Base-by-base conservation (phyloP, 345 rosid genomes). In the Alliaria petiolata region DNA sequence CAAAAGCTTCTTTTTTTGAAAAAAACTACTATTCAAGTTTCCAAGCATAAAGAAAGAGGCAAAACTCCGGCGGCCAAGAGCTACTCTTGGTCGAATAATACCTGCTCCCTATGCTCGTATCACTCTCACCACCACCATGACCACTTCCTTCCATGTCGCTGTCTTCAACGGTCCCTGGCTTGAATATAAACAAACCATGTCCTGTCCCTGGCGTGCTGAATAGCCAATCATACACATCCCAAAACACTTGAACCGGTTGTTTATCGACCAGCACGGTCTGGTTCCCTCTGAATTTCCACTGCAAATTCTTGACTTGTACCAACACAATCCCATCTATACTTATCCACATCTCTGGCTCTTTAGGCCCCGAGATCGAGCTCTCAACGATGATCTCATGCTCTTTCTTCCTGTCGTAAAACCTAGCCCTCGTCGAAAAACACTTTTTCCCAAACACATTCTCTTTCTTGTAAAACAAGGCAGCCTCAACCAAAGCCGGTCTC, bases 181-280 rank as follows among this genome's bases (percentile, higher is more conserved):
- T 95, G 82, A 95, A 91, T 62, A 88, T 83, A 60, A 95, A 91
- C 81, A 89, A 47, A 2, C 99, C 99, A 17, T 85, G 88, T 1
- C 95, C 92, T 0, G 85, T 70, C 25, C 92, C 92, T 0, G 91
- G 86, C 74, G 69, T 60, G 7, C 52, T 76, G 54, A 95, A 95
- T 62, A 95, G 62, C 99, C 99, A 95, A 67, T 91, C 98, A 67
- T 90, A 92, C 9, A 95, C 98, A 43, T 95, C 97, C 99, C 99
- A 95, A 66, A 81, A 80, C 56, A 95, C 93, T 65, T 92, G 91
- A 46, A 95, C 88, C 0, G 85, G 90, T 46, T 85, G 90, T 71
- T 81, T 87, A 62, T 89, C 89, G n/a, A 90, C 89, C 49, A 84
- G 4, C 52, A 95, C 91, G 0, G 89, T 87, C 68, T 95, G 85